Evolutionary conservation across 164 flowering plant species (phyloP), one percentile per base, ranked within the genome.

Genomic region (Umbellularia californica): DNA sequence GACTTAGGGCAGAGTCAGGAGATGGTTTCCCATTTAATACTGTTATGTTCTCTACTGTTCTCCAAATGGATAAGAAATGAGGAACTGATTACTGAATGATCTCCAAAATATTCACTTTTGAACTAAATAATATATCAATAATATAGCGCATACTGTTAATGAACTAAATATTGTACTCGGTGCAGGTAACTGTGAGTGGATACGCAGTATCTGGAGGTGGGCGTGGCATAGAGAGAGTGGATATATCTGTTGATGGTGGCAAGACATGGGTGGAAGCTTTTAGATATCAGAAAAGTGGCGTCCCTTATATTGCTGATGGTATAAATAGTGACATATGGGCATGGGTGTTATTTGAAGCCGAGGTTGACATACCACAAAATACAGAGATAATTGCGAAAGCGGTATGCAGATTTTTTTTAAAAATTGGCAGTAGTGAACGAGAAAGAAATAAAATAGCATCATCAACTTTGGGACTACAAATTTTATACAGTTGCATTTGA

Each of bases 151-250:
- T 55, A 20, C 6, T 52, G 58, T 17, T 13, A 52, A 52, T 52
- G 58, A 52, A 52, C 58, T 52, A 17, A 13, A 14, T 22, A 7
- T 28, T 24, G 28, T 77, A 50, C 73, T 35, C 74, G 71, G 5
- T 80, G 71, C 89, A 95, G 98, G 73, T 90, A 75, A 89, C 77
- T 9, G 77, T 95, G 12, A 82, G 86, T 80, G 99, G 99, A 51
- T 95, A 95, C 81, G 99, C 98, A n/a, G 92, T 75, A 52, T 84
- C 99, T 65, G 98, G 99, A 78, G 98, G 97, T 74, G 98, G 99
- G 19, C 95, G 98, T 69, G 99, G 99, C 68, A 92, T 93, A 68
- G 99, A 95, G 77, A 85, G 99, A 66, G 97, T 95, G 52, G 99
- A 93, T 83, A 74, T 95, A 65, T 95, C 99, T 1, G 50, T 88